Percentiles rank a stretch among this genome's conserved stretches.
These are phyloP conservation scores for Paspalum vaginatum DNA, from an alignment of 176 grass and related monocot species.

Conservation along the genomic window DNA sequence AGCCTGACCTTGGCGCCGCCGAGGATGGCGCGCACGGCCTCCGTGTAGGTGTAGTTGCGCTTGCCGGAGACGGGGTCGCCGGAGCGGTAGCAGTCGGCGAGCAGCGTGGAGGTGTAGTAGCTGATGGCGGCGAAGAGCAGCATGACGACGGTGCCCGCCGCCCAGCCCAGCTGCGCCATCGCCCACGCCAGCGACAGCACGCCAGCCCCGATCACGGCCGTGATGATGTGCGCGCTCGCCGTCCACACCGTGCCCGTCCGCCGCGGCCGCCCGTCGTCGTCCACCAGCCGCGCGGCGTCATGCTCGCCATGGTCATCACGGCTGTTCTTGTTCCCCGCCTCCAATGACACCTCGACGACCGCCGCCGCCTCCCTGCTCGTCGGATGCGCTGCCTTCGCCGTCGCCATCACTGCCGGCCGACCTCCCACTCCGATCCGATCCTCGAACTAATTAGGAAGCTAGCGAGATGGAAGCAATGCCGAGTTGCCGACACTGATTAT, in stretches of 20 bases:
- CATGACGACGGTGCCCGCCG: conserved; percentile 72
- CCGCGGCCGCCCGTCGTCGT: conserved; percentile 63
- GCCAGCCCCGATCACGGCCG: conserved; percentile 90
- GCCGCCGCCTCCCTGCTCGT: neutral
- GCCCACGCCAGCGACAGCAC: conserved; percentile 92
- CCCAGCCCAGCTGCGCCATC: conserved; percentile 89
- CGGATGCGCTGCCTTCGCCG: neutral
- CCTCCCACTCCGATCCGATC: neutral
- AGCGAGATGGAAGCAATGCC: neutral
- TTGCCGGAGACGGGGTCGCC: conserved; percentile 66
- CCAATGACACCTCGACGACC: conserved; percentile 28
- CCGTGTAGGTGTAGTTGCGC: conserved; percentile 97
- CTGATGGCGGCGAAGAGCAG: conserved; percentile 82
- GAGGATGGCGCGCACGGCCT: conserved; percentile 71
- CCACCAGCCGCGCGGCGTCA: conserved; percentile 43
- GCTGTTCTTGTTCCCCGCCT: conserved; percentile 17
- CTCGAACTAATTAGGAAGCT: no score
- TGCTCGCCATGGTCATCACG: no score
- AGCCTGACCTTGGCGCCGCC: conserved; percentile 61
- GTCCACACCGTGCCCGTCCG: conserved; percentile 81
- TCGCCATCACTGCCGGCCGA: neutral
- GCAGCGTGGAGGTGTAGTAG: conserved; percentile 90
- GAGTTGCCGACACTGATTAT: neutral
- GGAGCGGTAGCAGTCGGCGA: conserved; percentile 88
- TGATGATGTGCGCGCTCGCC: conserved; percentile 93